Conservation (phyloP, 177 flowering plant species). For the Vitis hybrid region DNA sequence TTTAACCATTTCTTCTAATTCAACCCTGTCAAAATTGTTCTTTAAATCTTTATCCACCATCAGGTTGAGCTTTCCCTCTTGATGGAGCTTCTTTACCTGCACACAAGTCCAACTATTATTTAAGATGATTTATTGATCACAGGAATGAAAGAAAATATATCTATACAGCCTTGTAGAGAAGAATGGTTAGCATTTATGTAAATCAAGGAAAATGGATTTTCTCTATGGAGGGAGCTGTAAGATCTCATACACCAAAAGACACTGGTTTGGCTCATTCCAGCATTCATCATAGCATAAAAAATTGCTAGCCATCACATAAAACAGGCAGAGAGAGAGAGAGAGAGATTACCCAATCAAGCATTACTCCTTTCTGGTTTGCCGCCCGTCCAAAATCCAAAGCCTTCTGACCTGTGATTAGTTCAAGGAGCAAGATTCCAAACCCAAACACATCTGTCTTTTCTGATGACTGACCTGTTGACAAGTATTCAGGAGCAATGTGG, state of each 20-base stretch:
- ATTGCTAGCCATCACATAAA: not conserved
- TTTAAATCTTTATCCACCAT: constrained; percentile 83
- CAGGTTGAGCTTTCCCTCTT: constrained; percentile 63
- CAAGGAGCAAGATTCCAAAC: constrained; percentile 92
- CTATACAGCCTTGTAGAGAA: not conserved
- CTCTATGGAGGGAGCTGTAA: not conserved
- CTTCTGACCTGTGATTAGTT: constrained; percentile 89
- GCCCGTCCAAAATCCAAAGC: constrained; percentile 89
- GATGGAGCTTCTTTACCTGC: constrained; percentile 91
- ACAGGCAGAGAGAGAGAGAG: constrained; percentile 5
- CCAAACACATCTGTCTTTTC: constrained; percentile 99
- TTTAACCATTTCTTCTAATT: constrained; percentile 84
- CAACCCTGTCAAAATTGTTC: constrained; percentile 61
- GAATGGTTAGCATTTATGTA: not conserved
- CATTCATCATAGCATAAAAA: not conserved
- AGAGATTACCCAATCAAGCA: constrained; percentile 89
- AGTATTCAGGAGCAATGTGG: constrained; percentile 97
- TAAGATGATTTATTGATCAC: not conserved
- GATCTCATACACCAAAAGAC: no score
- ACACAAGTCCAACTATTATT: constrained; percentile 3
- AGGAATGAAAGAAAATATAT: not conserved
- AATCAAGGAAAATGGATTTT: not conserved
- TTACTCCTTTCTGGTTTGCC: constrained; percentile 76
- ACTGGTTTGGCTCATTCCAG: no score
- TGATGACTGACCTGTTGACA: constrained; percentile 96